phyloP scores from a whole-genome alignment of 2,329 filamentous ascomycete genomes.

The Aspergillus aculeatus region DNA sequence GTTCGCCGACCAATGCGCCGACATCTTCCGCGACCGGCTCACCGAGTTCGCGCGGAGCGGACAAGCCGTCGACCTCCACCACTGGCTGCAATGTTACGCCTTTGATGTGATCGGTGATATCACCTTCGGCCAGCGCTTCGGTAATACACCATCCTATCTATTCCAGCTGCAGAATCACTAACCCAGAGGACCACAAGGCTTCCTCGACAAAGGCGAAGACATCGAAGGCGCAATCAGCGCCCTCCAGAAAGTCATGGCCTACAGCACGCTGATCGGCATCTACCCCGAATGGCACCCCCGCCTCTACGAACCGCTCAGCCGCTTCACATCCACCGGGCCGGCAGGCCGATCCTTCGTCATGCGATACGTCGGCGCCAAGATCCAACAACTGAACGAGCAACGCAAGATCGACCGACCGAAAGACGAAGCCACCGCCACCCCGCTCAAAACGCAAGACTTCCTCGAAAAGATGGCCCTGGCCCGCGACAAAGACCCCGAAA shows the following conservation, averaged over 20 bases:
- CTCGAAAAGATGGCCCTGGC: slow-evolving; percentile 45
- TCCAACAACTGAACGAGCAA: slow-evolving; percentile 25
- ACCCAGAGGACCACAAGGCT: slow-evolving; percentile 38
- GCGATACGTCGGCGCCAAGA: slow-evolving; percentile 34
- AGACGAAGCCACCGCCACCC: slow-evolving; percentile 6
- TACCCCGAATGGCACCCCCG: slow-evolving; percentile 41
- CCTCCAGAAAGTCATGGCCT: slow-evolving; percentile 37
- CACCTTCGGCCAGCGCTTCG: slow-evolving; percentile 39
- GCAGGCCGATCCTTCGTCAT: slow-evolving; percentile 34
- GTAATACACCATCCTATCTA: no score
- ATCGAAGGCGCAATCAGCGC: slow-evolving; percentile 44
- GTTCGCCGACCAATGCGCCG: slow-evolving; percentile 50
- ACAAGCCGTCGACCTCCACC: slow-evolving; percentile 36
- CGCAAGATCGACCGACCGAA: background rate
- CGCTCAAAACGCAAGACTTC: slow-evolving; percentile 36
- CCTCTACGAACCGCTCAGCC: slow-evolving; percentile 32
- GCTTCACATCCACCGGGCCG: slow-evolving; percentile 31
- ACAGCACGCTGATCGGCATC: slow-evolving; percentile 45
- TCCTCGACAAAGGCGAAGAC: slow-evolving; percentile 50
- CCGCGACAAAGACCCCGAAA: slow-evolving; percentile 44
- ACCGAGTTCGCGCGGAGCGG: slow-evolving; percentile 34
- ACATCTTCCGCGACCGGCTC: slow-evolving; percentile 42
- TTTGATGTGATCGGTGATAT: slow-evolving; percentile 53
- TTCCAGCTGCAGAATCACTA: no score
- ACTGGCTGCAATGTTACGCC: slow-evolving; percentile 41